Conservation (phyloP, 352 stramenopile species). For the Phytophthora citrophthora region DNA sequence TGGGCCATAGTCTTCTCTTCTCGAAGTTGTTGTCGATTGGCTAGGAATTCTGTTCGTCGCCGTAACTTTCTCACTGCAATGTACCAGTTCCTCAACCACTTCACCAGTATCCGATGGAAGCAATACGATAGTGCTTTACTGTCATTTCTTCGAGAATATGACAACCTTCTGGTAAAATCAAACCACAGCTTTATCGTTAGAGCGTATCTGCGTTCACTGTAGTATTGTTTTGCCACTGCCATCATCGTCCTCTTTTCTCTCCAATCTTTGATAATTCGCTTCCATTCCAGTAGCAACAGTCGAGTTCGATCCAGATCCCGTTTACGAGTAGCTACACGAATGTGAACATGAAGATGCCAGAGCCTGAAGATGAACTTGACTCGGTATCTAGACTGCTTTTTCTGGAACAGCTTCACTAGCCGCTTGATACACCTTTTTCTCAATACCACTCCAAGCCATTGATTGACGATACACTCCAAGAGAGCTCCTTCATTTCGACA, state of each 20-base stretch:
- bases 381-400: conserved; percentile 30
- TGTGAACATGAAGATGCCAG: conserved; percentile 18
- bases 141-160: conserved; percentile 1
- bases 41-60: conserved; percentile 25
- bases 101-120: conserved; percentile 32
- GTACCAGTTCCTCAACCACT: conserved; percentile 39
- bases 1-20: not conserved
- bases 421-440: conserved; percentile 42
- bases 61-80: conserved; percentile 14
- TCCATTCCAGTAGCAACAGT: conserved; percentile 26
- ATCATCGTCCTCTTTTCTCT: conserved; percentile 6
- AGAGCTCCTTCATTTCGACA: conserved; percentile 3
- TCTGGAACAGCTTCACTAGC: conserved; percentile 52
- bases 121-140: conserved; percentile 36
- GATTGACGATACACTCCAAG: conserved; percentile 13
- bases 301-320: conserved; percentile 1
- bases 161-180: conserved; percentile 1
- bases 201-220: conserved; percentile 20
- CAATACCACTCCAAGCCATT: conserved; percentile 39
- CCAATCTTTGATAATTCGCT: not conserved
- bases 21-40: conserved; percentile 12
- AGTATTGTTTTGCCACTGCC: conserved; percentile 24
- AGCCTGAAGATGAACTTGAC: conserved; percentile 23
- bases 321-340: conserved; percentile 15
- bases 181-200: conserved; percentile 22